These are phyloP conservation scores for Jamesozyma hellenica DNA, from an alignment of 805 yeast species.

Conservation along the genomic window DNA sequence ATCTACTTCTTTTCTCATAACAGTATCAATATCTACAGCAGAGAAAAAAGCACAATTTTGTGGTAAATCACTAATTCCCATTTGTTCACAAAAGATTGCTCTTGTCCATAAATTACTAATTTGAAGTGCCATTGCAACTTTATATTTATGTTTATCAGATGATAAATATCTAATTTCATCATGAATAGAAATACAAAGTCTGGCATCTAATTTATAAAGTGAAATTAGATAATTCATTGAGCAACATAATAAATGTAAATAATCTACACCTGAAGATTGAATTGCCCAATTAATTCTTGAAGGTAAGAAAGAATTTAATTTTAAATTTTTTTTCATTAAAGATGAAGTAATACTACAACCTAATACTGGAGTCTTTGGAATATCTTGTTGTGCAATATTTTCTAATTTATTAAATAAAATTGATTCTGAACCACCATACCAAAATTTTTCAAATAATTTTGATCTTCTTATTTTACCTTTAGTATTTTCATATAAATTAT, in stretches of 20 bases:
- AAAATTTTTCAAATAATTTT: constrained; percentile 32
- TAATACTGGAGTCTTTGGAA: constrained; percentile 81
- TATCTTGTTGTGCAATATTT: constrained; percentile 67
- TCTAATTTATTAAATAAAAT: constrained; percentile 84
- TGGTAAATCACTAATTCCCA: constrained; percentile 83
- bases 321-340: constrained; percentile 53
- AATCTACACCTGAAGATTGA: constrained; percentile 96
- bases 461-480: constrained; percentile 52
- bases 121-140: constrained; percentile 75
- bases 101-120: constrained; percentile 92
- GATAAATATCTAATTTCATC: constrained; percentile 85
- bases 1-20: constrained; percentile 86
- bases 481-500: constrained; percentile 62
- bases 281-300: constrained; percentile 96
- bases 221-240: constrained; percentile 77
- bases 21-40: constrained; percentile 81
- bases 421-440: constrained; percentile 91
- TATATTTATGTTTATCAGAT: constrained; percentile 60
- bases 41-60: constrained; percentile 94
- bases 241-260: constrained; percentile 71
- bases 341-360: constrained; percentile 93
- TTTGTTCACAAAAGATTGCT: constrained; percentile 85
- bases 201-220: constrained; percentile 56
- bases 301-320: constrained; percentile 60
- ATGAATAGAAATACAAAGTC: constrained; percentile 82